Base-by-base conservation (phyloP, 129 eudicot genomes). In the Tagetes erecta region DNA sequence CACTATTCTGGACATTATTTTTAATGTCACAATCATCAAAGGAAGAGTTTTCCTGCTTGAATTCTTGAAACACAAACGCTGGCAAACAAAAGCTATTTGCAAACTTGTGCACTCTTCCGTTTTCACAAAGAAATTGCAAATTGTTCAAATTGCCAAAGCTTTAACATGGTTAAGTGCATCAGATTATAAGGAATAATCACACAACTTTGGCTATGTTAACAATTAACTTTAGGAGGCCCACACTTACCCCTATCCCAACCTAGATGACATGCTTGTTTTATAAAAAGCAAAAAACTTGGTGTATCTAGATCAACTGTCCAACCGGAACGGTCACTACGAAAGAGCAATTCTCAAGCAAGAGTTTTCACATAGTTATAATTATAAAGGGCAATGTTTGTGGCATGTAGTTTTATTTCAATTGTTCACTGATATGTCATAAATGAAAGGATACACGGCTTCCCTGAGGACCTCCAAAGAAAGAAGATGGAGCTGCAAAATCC, bases 11-110 rank as follows among this genome's bases (percentile, higher is more conserved):
- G 62, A 34, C 37, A 44, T 72, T 85, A 2, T 14, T 71, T 77
- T 74, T 67, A 74, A 53, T 47, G 31, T 55, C 73, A 78, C 77
- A 66, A 50, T 74, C 71, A 69, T 68, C 83, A 8, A 72, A 80
- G 40, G 73, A 70, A 57, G 56, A 67, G 12, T 69, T n/a, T 51
- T 83, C 72, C 73, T 76, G 83, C 82, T 76, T 82, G 70, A 81
- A 88, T 68, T 86, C 99, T 80, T 95, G 96, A 77, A 95, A 89
- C 88, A 80, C 78, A 64, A 86, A 95, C 10, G 92, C 88, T 36
- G 93, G 85, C 67, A 94, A 82, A 83, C 97, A 91, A 85, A 95
- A 95, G 88, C 99, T 95, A 78, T 95, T 95, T 40, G 97, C 97
- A 88, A 95, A 91, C 73, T 95, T 95, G 60, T 95, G 97, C 70